A percentile compares a stretch with the other conserved stretches of the same genome.
These are phyloP conservation scores for Allium sativum DNA, from an alignment of 106 monocot species.

Conservation along the genomic window DNA sequence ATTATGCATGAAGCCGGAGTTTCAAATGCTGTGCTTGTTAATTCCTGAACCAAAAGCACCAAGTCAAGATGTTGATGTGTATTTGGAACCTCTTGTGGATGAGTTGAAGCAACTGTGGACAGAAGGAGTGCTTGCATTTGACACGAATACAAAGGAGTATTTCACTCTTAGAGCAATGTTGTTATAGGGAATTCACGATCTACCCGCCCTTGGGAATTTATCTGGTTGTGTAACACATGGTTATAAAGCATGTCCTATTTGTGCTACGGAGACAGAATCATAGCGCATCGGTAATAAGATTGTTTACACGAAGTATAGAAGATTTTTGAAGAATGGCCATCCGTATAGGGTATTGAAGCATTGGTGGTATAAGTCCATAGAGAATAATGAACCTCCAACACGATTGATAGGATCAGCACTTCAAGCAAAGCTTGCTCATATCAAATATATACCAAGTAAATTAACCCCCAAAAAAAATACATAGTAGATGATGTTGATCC, in stretches of 20 bases:
- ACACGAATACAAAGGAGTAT: not conserved
- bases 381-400: not conserved
- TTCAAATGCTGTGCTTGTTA: not conserved
- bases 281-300: not conserved
- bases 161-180: not conserved
- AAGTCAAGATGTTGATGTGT: constrained; percentile 4
- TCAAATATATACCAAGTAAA: not conserved
- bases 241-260: constrained; percentile 2
- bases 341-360: not conserved
- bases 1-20: not conserved
- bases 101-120: constrained; percentile 1
- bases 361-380: not conserved
- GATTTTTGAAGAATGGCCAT: not conserved
- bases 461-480: not conserved
- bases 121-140: not conserved
- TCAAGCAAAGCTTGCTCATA: not conserved
- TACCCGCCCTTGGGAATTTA: not conserved
- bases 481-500: not conserved
- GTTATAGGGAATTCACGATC: not conserved
- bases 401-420: not conserved
- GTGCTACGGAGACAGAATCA: not conserved
- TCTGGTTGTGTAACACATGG: constrained; percentile 1
- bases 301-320: not conserved
- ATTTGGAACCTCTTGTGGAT: not conserved
- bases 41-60: constrained; percentile 2